Evolutionary conservation across 164 flowering plant species (phyloP).

Genomic region (Tetracentron sinense): DNA sequence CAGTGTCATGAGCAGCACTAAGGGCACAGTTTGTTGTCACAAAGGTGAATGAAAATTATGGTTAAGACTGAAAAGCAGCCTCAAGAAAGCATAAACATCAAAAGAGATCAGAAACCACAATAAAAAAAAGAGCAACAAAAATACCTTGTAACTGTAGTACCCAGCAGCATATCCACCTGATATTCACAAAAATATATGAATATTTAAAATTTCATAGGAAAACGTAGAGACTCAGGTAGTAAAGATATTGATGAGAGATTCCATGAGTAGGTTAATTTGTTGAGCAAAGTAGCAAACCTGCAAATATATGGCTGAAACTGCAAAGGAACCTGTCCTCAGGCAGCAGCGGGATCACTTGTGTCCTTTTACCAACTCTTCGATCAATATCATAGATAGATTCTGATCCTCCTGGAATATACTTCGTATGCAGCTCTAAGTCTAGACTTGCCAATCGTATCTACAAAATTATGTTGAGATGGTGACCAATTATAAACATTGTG

Average conservation of each 20-base stretch:
- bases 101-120: background rate
- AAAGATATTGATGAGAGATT: background rate
- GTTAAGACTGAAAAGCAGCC: background rate
- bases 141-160: conserved; percentile 98
- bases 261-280: background rate
- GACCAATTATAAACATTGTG: background rate
- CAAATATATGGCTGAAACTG: conserved; percentile 95
- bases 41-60: background rate
- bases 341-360: conserved; percentile 80
- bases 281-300: conserved; percentile 61
- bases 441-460: conserved; percentile 76
- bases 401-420: conserved; percentile 73
- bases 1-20: background rate
- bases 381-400: conserved; percentile 87
- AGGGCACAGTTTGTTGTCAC: background rate
- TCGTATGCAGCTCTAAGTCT: conserved; percentile 82
- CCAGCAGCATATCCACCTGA: conserved; percentile 98
- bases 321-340: conserved; percentile 92
- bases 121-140: background rate
- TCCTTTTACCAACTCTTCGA: conserved; percentile 50
- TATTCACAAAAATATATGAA: conserved; percentile 6
- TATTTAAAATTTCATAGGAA: background rate
- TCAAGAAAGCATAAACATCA: conserved; percentile 4
- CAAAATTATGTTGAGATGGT: conserved; percentile 8
- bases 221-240: background rate